Conservation (phyloP, 495 filamentous ascomycete species). For the Aspergillus saccharolyticus region DNA sequence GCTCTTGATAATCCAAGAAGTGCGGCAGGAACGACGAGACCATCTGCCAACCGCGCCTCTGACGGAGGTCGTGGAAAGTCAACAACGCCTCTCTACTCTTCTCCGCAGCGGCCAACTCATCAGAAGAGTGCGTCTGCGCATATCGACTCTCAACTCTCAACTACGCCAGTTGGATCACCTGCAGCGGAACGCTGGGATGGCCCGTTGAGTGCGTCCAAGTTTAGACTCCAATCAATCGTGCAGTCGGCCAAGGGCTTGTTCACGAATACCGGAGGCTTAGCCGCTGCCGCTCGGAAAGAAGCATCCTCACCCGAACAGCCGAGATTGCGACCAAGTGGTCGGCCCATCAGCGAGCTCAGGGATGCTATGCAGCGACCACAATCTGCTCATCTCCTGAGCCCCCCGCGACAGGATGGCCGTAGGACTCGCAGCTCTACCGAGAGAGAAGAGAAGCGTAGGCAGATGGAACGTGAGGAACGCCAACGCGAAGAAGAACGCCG, state of each 20-base stretch:
- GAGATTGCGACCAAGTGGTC: constrained; percentile 20
- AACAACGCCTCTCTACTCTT: constrained; percentile 41
- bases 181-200: constrained; percentile 60
- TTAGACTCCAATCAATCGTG: constrained; percentile 79
- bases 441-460: constrained; percentile 58
- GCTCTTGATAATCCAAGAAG: constrained; percentile 3
- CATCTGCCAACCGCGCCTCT: constrained; percentile 11
- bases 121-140: constrained; percentile 63
- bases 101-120: constrained; percentile 42
- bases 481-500: constrained; percentile 28
- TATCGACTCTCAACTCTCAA: constrained; percentile 44
- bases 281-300: constrained; percentile 69
- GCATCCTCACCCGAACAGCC: constrained; percentile 41
- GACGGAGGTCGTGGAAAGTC: constrained; percentile 39
- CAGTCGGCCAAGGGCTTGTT: constrained; percentile 80
- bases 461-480: constrained; percentile 54
- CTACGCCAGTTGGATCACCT: constrained; percentile 69
- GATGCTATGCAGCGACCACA: constrained; percentile 14
- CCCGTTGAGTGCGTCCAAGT: constrained; percentile 82
- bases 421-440: constrained; percentile 73
- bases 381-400: constrained; percentile 24
- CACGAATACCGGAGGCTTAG: constrained; percentile 71
- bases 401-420: constrained; percentile 45
- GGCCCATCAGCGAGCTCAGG: constrained; percentile 12
- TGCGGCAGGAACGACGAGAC: not conserved